These are phyloP conservation scores for Neocallimastix lanati DNA, from an alignment of 192 early-diverging fungal species.

Conservation along the genomic window DNA sequence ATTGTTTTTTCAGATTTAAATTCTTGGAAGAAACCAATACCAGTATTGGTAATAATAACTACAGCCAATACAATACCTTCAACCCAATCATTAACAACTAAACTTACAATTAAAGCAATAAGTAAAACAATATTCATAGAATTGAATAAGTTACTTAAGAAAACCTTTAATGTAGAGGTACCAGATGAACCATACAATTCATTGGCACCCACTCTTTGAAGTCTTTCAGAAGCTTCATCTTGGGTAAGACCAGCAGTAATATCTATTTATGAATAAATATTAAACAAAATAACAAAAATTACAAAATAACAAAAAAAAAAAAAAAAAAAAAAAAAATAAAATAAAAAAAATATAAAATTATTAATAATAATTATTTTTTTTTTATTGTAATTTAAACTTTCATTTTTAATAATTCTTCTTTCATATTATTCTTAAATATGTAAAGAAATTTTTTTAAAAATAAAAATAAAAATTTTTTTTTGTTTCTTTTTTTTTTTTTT, in stretches of 20 bases:
- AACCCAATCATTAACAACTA: conserved; percentile 46
- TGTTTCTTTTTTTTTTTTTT: no score
- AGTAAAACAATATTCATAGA: conserved; percentile 18
- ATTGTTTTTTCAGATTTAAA: conserved; percentile 77
- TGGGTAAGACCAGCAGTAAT: background rate
- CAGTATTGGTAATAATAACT: conserved; percentile 63
- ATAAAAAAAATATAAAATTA: no score
- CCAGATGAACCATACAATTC: conserved; percentile 5
- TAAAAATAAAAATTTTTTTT: no score
- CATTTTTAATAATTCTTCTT: no score
- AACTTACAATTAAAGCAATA: conserved; percentile 7
- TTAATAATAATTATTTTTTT: no score
- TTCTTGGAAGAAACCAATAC: conserved; percentile 70
- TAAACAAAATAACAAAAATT: no score
- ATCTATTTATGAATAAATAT: background rate
- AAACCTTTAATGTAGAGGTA: conserved; percentile 10
- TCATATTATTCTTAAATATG: no score
- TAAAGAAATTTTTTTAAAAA: no score
- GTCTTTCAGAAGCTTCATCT: background rate
- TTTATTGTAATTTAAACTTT: no score
- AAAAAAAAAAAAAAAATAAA: no score
- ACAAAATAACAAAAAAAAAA: no score
- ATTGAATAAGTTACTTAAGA: conserved; percentile 15
- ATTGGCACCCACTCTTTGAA: conserved; percentile 2
- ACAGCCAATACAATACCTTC: conserved; percentile 71